These are phyloP conservation scores for Chlorophyllum brunneum DNA, from an alignment of 768 basidiomycete species.

Conservation along the genomic window DNA sequence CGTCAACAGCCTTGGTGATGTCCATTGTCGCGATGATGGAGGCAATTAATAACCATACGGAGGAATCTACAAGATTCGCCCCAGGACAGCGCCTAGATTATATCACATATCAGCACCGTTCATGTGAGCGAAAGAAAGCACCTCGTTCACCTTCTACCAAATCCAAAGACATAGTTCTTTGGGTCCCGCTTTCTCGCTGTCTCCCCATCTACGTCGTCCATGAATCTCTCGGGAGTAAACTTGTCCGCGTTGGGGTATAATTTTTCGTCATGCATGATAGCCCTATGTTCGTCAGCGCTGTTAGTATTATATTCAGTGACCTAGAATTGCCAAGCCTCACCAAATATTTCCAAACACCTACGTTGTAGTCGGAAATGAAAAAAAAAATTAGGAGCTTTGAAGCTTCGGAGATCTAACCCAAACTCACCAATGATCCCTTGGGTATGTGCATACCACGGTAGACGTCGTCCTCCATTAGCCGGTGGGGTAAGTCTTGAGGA, in stretches of 20 bases:
- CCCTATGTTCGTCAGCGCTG: slow-evolving; percentile 27
- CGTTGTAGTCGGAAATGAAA: slow-evolving; percentile 3
- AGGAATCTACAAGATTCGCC: slow-evolving; percentile 55
- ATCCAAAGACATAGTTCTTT: slow-evolving; percentile 35
- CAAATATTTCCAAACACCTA: slow-evolving; percentile 61
- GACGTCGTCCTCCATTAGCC: slow-evolving; percentile 61
- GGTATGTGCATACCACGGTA: slow-evolving; percentile 57
- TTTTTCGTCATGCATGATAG: slow-evolving; percentile 44
- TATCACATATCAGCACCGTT: neutral
- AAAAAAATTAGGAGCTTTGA: slow-evolving; percentile 7
- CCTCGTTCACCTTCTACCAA: slow-evolving; percentile 34
- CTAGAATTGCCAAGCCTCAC: slow-evolving; percentile 23
- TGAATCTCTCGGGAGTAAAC: slow-evolving; percentile 54
- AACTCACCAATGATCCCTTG: slow-evolving; percentile 53
- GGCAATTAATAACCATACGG: slow-evolving; percentile 55
- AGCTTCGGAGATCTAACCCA: neutral
- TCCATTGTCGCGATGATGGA: slow-evolving; percentile 56
- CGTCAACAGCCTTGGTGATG: slow-evolving; percentile 47
- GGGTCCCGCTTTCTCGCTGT: slow-evolving; percentile 26
- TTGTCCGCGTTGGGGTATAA: slow-evolving; percentile 45
- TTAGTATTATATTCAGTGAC: neutral
- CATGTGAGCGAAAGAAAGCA: neutral
- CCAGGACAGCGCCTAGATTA: slow-evolving; percentile 58
- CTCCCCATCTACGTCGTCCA: slow-evolving; percentile 28
- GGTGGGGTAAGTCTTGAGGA: slow-evolving; percentile 54